These are phyloP conservation scores for Teunomyces gatunensis DNA, from an alignment of 805 yeast genomes.

Conservation along the genomic window DNA sequence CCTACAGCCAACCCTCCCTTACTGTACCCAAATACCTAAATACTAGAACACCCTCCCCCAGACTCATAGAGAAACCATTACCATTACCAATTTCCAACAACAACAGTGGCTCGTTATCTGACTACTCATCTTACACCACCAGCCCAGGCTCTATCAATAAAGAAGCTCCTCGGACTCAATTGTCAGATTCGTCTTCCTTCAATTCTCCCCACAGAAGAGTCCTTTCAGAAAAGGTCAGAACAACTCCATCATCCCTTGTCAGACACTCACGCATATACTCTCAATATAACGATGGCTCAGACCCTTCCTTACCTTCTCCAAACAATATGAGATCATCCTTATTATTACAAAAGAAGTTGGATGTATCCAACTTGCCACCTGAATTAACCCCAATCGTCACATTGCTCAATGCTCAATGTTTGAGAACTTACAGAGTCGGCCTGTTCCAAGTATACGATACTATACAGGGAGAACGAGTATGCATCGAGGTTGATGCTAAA, in stretches of 20 bases:
- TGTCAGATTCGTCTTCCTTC: background rate
- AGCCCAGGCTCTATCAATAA: background rate
- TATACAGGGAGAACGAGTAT: constrained; percentile 20
- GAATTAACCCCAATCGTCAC: constrained; percentile 74
- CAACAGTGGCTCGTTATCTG: background rate
- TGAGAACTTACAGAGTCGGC: constrained; percentile 61
- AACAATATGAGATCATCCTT: constrained; percentile 9
- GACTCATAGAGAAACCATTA: background rate
- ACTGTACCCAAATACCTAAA: background rate
- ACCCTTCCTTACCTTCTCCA: constrained; percentile 1
- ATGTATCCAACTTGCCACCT: constrained; percentile 44
- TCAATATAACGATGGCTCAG: constrained; percentile 5
- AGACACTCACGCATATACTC: constrained; percentile 29
- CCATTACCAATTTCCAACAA: background rate
- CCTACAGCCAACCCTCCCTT: background rate
- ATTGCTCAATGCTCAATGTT: constrained; percentile 65
- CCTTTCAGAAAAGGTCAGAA: constrained; percentile 27
- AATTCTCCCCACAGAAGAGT: constrained; percentile 12
- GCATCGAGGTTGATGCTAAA: constrained; percentile 37
- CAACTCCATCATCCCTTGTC: constrained; percentile 34
- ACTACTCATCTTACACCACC: background rate
- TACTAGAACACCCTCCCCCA: background rate
- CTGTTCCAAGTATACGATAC: constrained; percentile 33
- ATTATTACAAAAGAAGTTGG: constrained; percentile 15
- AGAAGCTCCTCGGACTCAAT: background rate